These are phyloP conservation scores for Cyclanthera cordifolia DNA, from an alignment of 306 rosid genomes.

Conservation along the genomic window DNA sequence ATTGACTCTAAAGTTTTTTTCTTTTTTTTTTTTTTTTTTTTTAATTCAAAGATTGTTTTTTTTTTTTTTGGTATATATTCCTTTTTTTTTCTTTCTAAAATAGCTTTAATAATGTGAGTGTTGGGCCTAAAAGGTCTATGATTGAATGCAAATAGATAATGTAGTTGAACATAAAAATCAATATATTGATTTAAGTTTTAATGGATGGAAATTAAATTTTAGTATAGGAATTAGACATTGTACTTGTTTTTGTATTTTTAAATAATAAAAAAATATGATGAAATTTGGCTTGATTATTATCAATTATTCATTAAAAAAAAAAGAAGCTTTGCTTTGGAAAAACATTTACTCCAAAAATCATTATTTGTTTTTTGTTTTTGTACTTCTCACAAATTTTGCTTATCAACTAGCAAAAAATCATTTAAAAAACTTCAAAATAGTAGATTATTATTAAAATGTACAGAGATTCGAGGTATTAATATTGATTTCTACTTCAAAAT, in stretches of 20 bases:
- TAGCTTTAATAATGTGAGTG: not conserved
- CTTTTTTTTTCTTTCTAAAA: slow-evolving; percentile 4
- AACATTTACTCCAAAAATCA: not conserved
- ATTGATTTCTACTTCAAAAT: too few relatives aligned
- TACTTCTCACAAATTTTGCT: not conserved
- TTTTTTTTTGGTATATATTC: slow-evolving; percentile 4
- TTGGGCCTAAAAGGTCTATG: not conserved
- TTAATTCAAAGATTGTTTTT: not conserved
- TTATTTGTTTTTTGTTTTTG: not conserved
- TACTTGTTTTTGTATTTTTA: not conserved
- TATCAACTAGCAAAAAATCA: not conserved
- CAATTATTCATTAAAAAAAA: too few relatives aligned
- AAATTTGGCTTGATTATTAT: not conserved
- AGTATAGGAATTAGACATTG: not conserved
- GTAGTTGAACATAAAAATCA: not conserved
- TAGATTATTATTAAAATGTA: not conserved
- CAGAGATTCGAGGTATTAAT: too few relatives aligned
- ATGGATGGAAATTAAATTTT: not conserved
- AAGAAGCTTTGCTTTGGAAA: too few relatives aligned
- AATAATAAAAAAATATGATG: not conserved
- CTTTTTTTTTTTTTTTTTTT: too few relatives aligned
- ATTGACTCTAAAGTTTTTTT: too few relatives aligned
- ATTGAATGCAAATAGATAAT: not conserved
- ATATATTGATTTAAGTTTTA: not conserved
- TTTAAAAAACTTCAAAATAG: not conserved